Evolutionary conservation across 257 asterid genomes (phyloP), one percentile per base, ranked within the genome.

Genomic region (Avicennia marina): DNA sequence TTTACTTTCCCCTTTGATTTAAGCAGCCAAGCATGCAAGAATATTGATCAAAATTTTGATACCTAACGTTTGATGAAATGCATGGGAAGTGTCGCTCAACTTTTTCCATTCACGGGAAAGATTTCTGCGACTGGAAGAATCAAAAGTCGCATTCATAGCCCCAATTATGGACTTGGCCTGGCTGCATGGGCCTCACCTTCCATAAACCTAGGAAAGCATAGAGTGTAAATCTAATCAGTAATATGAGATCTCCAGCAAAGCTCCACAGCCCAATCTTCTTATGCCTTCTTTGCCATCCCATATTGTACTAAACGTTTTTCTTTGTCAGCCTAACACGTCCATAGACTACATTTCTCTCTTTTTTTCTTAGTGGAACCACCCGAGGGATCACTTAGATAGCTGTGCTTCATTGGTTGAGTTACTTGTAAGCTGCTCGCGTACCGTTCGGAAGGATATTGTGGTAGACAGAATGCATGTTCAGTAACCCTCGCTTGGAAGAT

Each of bases 51-150:
- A 54, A 22, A 64, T 56, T 40, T 58, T 17, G 56, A 55, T 60
- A 56, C 72, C 72, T 58, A 73, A 70, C 63, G 49, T 66, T 62
- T 53, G 59, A 70, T 60, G 58, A 52, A 74, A 62, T 67, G 64
- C 70, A 69, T 58, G 58, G 64, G 70, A 62, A 56, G 44, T 59
- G 51, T 27, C 68, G 65, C 50, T 19, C 27, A 39, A 27, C 64
- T 40, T 58, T 60, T 62, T 36, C 78, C 70, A 60, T 40, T 63
- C 60, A 2, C 6, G 38, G 77, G n/a, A 63, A 70, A n/a, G 41
- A n/a, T 59, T 52, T 60, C 60, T 52, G 55, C 39, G 31, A 64
- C 58, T 44, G 53, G 39, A 49, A 45, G 29, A 58, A 52, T 55
- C 71, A 73, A 59, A 38, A 19, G 72, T 73, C 74, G 36, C 65